Conservation (phyloP, 257 asterid species). For the Fraxinus americana region DNA sequence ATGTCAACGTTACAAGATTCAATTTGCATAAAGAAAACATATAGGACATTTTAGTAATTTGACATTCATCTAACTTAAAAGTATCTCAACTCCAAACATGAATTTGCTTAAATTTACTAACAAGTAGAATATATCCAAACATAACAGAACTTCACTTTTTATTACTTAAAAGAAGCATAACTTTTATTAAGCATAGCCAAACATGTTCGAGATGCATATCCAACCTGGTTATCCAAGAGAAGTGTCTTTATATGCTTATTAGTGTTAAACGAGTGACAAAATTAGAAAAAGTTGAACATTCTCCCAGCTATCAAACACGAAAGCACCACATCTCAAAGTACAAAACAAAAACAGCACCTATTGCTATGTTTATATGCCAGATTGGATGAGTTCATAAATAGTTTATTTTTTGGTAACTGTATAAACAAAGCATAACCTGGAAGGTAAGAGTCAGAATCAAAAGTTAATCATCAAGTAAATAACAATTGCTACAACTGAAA, state of each 20-base stretch:
- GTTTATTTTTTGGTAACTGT: not conserved
- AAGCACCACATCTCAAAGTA: not conserved
- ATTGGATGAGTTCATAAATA: not conserved
- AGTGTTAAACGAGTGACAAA: not conserved
- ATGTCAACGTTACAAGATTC: too few species aligned
- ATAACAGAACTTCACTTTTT: too few species aligned
- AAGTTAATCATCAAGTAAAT: conserved; percentile 15
- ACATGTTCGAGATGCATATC: not conserved
- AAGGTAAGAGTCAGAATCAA: conserved; percentile 4
- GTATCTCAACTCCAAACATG: too few species aligned
- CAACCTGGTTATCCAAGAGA: not conserved
- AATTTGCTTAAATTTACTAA: too few species aligned
- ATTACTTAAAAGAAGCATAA: too few species aligned
- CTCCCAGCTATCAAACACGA: not conserved
- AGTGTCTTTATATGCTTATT: not conserved
- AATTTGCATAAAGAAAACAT: too few species aligned
- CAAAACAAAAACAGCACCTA: not conserved
- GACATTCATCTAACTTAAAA: too few species aligned
- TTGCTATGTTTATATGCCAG: not conserved
- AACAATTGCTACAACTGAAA: conserved; percentile 6
- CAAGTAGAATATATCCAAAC: too few species aligned
- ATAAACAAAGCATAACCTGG: not conserved
- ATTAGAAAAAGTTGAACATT: not conserved
- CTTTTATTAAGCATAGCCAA: too few species aligned
- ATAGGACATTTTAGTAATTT: too few species aligned